Evolutionary conservation across 2,329 filamentous ascomycete genomes (phyloP).

Genomic region (Colletotrichum endophyticum): DNA sequence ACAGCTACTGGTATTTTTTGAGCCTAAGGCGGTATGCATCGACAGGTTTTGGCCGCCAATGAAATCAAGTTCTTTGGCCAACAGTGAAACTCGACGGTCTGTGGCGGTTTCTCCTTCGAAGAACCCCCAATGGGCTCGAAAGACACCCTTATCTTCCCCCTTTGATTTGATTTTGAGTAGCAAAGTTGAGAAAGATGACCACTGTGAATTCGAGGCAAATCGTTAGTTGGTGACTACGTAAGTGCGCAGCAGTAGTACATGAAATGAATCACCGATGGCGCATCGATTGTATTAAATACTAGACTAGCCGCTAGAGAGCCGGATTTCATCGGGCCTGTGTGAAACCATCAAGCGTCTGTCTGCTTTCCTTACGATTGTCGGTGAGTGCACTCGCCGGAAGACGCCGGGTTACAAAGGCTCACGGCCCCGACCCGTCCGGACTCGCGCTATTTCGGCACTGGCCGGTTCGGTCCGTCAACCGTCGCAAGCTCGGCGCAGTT

Average conservation of each 20-base stretch:
- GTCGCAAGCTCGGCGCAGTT: neutral
- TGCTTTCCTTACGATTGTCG: neutral
- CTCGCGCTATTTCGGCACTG: neutral
- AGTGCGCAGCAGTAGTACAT: neutral
- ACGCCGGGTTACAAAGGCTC: neutral
- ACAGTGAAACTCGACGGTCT: neutral
- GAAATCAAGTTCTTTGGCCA: neutral
- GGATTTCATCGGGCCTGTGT: neutral
- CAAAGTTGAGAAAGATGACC: neutral
- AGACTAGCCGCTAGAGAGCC: neutral
- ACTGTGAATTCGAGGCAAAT: neutral
- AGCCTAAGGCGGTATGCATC: neutral
- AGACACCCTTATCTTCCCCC: neutral
- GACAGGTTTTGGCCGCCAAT: neutral
- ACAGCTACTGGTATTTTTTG: neutral
- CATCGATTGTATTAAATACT: neutral
- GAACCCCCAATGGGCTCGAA: neutral
- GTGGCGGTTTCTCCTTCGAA: neutral
- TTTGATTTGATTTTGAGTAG: neutral
- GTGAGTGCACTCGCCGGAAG: neutral
- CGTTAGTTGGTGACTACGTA: rapidly evolving
- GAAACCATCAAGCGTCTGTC: neutral
- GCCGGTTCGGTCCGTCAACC: neutral
- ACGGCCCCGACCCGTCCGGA: neutral
- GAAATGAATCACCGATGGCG: neutral